Conservation (phyloP, 1,284 basidiomycete genomes). For the Xanthoconium separans region DNA sequence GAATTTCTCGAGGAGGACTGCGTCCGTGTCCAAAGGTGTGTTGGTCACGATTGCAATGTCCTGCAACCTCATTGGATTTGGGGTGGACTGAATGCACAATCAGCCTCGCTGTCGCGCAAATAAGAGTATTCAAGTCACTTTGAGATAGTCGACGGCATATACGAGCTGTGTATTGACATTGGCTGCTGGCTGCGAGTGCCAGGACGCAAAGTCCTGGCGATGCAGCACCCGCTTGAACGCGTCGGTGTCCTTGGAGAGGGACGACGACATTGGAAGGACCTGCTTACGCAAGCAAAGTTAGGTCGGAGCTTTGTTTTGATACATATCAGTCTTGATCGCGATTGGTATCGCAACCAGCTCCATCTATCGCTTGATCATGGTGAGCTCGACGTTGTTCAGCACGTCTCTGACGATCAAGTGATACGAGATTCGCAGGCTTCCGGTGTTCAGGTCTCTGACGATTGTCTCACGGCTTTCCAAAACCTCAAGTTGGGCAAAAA, state of each 20-base stretch:
- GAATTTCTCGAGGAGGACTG: conserved; percentile 75
- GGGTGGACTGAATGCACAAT: conserved; percentile 49
- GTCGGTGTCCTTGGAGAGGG: conserved; percentile 62
- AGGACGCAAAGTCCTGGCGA: conserved; percentile 65
- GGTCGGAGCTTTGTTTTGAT: conserved; percentile 29
- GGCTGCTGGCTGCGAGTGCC: conserved; percentile 82
- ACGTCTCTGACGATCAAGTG: not conserved
- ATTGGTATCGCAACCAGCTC: conserved; percentile 26
- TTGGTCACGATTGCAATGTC: conserved; percentile 80
- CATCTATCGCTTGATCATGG: conserved; percentile 27
- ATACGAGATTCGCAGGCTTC: conserved; percentile 59
- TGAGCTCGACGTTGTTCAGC: conserved; percentile 11
- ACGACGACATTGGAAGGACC: no score
- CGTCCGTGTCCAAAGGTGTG: conserved; percentile 72
- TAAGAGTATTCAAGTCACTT: conserved; percentile 38
- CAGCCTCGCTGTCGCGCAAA: conserved; percentile 10
- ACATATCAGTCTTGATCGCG: conserved; percentile 24
- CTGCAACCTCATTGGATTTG: conserved; percentile 80
- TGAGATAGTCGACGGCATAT: conserved; percentile 81
- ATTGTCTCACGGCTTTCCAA: conserved; percentile 68
- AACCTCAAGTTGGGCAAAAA: conserved; percentile 84
- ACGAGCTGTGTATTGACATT: conserved; percentile 88
- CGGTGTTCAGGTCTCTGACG: conserved; percentile 64
- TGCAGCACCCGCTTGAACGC: conserved; percentile 64
- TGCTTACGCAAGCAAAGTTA: conserved; percentile 28